Evolutionary conservation across 1,284 basidiomycete genomes (phyloP).

Genomic region (Marasmius tenuissimus): DNA sequence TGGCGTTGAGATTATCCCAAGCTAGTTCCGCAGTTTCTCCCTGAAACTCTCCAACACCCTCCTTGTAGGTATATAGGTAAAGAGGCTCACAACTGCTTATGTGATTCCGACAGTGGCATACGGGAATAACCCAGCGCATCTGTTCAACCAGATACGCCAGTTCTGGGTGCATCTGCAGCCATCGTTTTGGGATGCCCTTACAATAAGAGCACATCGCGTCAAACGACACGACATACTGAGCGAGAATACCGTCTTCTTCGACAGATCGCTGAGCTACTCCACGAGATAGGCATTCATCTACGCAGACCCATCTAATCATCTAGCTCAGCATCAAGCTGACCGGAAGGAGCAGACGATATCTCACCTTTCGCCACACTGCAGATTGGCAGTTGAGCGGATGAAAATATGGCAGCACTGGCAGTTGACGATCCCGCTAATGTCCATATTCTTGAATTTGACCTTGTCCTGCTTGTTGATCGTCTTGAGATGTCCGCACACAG

Average conservation of each 20-base stretch:
- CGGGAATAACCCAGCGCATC: background rate
- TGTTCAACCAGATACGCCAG: background rate
- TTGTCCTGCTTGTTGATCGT: background rate
- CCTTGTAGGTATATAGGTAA: no score
- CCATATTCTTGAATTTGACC: background rate
- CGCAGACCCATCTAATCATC: background rate
- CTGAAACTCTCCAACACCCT: no score
- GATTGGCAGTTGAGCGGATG: background rate
- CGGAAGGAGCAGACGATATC: background rate
- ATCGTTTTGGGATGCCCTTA: background rate
- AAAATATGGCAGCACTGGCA: background rate
- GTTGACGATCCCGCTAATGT: background rate
- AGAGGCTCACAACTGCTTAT: background rate
- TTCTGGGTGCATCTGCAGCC: background rate
- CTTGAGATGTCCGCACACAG: background rate
- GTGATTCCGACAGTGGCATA: conserved; percentile 2
- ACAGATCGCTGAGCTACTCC: background rate
- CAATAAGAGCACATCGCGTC: background rate
- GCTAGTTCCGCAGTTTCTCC: no score
- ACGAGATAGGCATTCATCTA: background rate
- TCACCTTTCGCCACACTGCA: background rate
- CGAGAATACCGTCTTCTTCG: background rate
- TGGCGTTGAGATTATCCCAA: no score
- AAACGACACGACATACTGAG: background rate
- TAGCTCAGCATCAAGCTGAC: no score